Evolutionary conservation across 1,284 basidiomycete genomes (phyloP), one percentile per base, ranked within the genome.

Genomic region (Rhodotorula sp.): DNA sequence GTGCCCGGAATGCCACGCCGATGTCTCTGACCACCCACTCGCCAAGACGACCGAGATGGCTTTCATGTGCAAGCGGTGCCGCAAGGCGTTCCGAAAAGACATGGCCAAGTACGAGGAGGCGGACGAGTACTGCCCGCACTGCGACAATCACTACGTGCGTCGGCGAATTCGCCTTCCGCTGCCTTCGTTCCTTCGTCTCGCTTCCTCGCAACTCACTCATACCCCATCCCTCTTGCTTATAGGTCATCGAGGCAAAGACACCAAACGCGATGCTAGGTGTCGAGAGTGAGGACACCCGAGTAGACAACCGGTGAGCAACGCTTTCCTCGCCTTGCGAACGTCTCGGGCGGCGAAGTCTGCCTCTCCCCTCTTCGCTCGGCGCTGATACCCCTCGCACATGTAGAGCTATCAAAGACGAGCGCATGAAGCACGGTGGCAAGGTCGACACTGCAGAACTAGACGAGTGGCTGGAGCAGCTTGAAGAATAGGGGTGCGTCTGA

Each of bases 31-130:
- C 72, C 95, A 99, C 78, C 76, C 72, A 2, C 83, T 99, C 46
- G 81, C 82, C 19, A 90, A 88, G 81, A 92, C 91, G 61, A 85
- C 83, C 55, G 95, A 98, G 82, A 94, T 99, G 92, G 84, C 84
- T 0, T 96, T 99, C 80, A 83, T 91, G 77, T 99, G 96, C 84
- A 99, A 99, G 82, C 96, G 97, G 82, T 99, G 96, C 84, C 91
- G 90, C 80, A 94, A 94, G 82, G 94, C 92, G 2, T 98, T 99
- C 81, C 83, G 95, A 71, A 98, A 99, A 82, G 92, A 97, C 80
- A 92, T 97, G 89, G 76, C 84, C 0, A 82, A 81, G 36, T 98
- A 92, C 79, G 96, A 99, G 78, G 93, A 96, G 79, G 91, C 91
- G 74, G 95, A 99, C 79, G 95, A 99, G 82, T 98, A 89, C 80